Evolutionary conservation across 169 alveolate genomes (phyloP).

Genomic region (Plasmodium inui): DNA sequence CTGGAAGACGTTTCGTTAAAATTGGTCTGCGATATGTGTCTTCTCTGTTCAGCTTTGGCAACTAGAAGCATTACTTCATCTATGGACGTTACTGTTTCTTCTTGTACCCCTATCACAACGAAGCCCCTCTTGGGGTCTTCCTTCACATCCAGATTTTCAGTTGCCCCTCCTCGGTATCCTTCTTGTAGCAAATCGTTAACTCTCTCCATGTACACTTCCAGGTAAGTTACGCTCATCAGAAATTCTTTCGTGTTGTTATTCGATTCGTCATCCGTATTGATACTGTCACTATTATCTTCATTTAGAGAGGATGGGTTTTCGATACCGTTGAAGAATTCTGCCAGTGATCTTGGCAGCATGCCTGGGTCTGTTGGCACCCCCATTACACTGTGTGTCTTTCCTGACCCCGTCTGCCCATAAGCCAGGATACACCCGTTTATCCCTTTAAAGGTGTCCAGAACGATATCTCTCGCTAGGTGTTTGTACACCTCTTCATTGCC

Average conservation of each 20-base stretch:
- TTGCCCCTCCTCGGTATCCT: constrained; percentile 82
- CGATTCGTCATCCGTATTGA: constrained; percentile 80
- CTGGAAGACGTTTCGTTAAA: constrained; percentile 89
- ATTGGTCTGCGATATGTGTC: constrained; percentile 88
- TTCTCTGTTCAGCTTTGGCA: constrained; percentile 86
- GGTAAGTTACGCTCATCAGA: constrained; percentile 87
- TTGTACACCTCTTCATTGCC: constrained; percentile 84
- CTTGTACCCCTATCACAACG: constrained; percentile 86
- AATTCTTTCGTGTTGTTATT: constrained; percentile 85
- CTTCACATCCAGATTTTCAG: constrained; percentile 85
- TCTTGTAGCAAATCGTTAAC: constrained; percentile 88
- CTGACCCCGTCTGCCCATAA: constrained; percentile 87
- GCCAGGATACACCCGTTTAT: constrained; percentile 87
- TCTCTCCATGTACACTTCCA: constrained; percentile 90
- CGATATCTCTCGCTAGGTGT: constrained; percentile 83
- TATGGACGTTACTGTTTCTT: constrained; percentile 85
- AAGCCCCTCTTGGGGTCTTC: constrained; percentile 90
- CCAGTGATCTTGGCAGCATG: constrained; percentile 84
- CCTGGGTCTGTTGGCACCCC: constrained; percentile 88
- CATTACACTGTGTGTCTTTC: constrained; percentile 86
- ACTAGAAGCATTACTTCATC: constrained; percentile 85
- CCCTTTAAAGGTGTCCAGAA: constrained; percentile 84
- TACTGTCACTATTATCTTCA: constrained; percentile 81
- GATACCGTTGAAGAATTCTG: constrained; percentile 86
- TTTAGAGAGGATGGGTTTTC: constrained; percentile 80